Base-by-base conservation (phyloP, 2,329 filamentous ascomycete species). In the Trichoderma pleuroti region DNA sequence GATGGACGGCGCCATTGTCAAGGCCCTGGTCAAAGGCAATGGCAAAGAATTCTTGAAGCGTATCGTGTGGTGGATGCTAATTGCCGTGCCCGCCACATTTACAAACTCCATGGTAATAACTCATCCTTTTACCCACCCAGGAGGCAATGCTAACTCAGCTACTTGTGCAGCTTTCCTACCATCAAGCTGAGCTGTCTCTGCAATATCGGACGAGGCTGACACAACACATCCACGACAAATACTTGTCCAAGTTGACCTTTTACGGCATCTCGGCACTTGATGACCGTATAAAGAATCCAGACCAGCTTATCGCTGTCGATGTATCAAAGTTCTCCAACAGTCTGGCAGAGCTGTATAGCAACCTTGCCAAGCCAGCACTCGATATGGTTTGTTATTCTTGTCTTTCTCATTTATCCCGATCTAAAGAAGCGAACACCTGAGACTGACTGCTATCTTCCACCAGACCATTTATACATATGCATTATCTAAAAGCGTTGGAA, bases 11-110 rank as follows among this genome's bases (percentile, higher is more conserved):
- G 90, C 91, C 72, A 88, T 99, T 72, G 96, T 99, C 71, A 97
- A 96, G 82, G 94, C 90, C 74, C 84, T 99, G 70, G 94, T 99
- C 59, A 91, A 94, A 80, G 96, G 96, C 2, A 96, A 91, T 75
- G 96, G 95, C 18, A 93, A 90, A 80, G 94, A 97, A 74, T 99
- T 99, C 75, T 78, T 98, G 76, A 90, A 91, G 75, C 90, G 93
- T 0, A 90, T 99, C 76, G 88, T 97, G 7, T 98, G 95, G 94
- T 99, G 96, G 96, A 99, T 99, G 96, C 80, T 95, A 69, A 96
- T 99, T 74, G 95, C 96, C 30, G 87, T 99, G 18, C 96, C 96
- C 11, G 96, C 96, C 1, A 98, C 96, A 0, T 98, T 98, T 80
- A 99, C 96, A 52, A 99, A 99, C 81, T 98, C 94, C 0, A 99